phyloP scores from a whole-genome alignment of 495 filamentous ascomycete genomes.

The Pyronema domesticum region DNA sequence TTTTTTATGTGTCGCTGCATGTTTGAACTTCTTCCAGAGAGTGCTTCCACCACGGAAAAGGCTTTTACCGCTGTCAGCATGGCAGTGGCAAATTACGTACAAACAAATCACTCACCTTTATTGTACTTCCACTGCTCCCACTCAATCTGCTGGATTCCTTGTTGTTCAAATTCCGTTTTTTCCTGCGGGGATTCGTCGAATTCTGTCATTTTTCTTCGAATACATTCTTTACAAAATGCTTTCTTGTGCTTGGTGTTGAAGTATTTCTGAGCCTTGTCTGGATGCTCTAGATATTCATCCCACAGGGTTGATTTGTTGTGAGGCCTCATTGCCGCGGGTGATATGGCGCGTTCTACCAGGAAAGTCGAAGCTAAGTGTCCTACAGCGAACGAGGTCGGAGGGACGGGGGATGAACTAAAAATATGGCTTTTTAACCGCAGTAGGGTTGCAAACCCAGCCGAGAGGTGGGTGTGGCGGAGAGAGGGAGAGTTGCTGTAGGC shows the following conservation, averaged over 20 bases:
- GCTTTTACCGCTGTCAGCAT: constrained; percentile 1
- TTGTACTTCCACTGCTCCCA: neutral
- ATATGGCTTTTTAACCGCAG: too few species aligned
- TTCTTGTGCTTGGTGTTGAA: constrained; percentile 9
- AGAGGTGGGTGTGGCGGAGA: too few species aligned
- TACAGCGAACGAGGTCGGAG: too few species aligned
- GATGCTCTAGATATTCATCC: constrained; percentile 6
- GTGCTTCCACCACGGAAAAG: neutral
- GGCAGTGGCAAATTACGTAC: neutral
- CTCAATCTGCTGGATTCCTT: neutral
- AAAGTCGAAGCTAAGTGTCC: too few species aligned
- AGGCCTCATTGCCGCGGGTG: neutral
- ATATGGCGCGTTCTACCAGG: too few species aligned
- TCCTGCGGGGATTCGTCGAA: neutral
- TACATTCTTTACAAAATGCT: constrained; percentile 3
- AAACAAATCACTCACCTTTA: neutral
- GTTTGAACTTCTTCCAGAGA: constrained; percentile 4
- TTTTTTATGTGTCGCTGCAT: constrained; percentile 6
- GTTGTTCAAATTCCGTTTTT: neutral
- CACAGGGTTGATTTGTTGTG: constrained; percentile 8
- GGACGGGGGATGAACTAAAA: too few species aligned
- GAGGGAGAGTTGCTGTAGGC: too few species aligned
- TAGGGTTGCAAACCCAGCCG: too few species aligned
- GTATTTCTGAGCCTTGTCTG: neutral
- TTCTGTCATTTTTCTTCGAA: neutral